Evolutionary conservation across 352 stramenopile species (phyloP), one percentile per base, ranked within the genome.

Genomic region (Phytophthora tentaculata): DNA sequence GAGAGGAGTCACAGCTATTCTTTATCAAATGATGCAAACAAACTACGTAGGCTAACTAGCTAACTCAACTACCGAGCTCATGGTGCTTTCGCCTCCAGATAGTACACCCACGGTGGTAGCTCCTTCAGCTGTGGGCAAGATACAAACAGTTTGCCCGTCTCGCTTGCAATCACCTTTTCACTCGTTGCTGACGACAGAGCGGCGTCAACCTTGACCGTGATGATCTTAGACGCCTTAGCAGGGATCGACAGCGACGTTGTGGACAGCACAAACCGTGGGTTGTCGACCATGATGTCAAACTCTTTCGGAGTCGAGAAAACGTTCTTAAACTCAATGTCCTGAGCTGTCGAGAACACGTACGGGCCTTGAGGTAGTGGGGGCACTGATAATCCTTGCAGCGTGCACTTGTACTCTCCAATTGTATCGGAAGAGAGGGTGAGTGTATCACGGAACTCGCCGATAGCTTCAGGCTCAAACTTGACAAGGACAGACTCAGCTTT

Each of bases 251-350:
- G 24, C 20, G 56, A 88, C 39, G 77, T 83, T 10, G 74, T 66
- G 22, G 74, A 81, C 12, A 97, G 49, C 0, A 76, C 65, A 50
- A 98, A 97, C 12, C 58, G 71, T 14, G 85, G 72, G 41, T 90
- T 92, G 70, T 98, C 92, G 10, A 93, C 68, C 26, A 88, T 73
- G 20, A 95, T 77, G 12, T 89, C 77, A 65, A 97, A 98, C 13
- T 96, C 86, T 12, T 69, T 76, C 1, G 79, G 48, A 5, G 74
- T 70, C 19, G 79, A 90, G 54, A 98, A 98, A 0, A 97, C 90
- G 66, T 98, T 98, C 48, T 91, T 89, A 76, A 98, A 97, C 50
- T 93, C 81, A 52, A 98, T 89, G 16, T 95, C 84, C 55, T 79
- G 82, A 1, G 67, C 75, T 6, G 74, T 61, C n/a, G 72, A 59